phyloP scores from a whole-genome alignment of 176 grass and related monocot species.

The Cenchrus fungigraminus region DNA sequence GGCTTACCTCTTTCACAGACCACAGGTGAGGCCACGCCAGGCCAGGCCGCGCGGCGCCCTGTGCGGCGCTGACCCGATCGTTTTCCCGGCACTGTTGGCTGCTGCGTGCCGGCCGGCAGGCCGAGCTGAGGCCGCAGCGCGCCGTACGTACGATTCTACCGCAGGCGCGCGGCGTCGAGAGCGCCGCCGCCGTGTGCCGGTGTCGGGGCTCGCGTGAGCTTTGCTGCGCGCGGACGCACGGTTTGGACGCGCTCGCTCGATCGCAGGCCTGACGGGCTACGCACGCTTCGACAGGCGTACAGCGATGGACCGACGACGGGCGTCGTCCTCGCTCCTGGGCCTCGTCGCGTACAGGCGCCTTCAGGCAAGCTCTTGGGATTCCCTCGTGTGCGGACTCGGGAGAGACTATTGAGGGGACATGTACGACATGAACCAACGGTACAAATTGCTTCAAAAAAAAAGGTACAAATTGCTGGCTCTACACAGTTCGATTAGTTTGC shows the following conservation, averaged over 20 bases:
- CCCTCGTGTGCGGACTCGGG: background rate
- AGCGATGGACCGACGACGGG: background rate
- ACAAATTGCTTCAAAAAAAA: no score
- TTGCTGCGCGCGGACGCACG: background rate
- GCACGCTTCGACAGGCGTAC: background rate
- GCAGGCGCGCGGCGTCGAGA: background rate
- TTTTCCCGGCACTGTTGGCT: background rate
- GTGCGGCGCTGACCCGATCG: conserved; percentile 22
- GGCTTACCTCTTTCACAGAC: background rate
- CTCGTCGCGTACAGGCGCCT: background rate
- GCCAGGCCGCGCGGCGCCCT: background rate
- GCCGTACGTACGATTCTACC: no score
- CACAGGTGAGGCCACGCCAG: background rate
- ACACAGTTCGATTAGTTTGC: no score
- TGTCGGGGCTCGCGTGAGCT: conserved; percentile 14
- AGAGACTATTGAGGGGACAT: no score
- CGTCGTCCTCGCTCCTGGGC: background rate
- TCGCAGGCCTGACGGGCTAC: background rate
- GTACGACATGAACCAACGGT: no score
- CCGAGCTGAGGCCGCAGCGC: background rate
- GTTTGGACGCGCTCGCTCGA: background rate
- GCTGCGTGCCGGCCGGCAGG: background rate
- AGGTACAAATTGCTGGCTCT: no score
- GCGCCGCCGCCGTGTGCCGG: background rate
- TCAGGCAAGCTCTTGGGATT: background rate